These are phyloP conservation scores for Hyphodiscus hymeniophilus DNA, from an alignment of 495 filamentous ascomycete genomes.

Conservation along the genomic window DNA sequence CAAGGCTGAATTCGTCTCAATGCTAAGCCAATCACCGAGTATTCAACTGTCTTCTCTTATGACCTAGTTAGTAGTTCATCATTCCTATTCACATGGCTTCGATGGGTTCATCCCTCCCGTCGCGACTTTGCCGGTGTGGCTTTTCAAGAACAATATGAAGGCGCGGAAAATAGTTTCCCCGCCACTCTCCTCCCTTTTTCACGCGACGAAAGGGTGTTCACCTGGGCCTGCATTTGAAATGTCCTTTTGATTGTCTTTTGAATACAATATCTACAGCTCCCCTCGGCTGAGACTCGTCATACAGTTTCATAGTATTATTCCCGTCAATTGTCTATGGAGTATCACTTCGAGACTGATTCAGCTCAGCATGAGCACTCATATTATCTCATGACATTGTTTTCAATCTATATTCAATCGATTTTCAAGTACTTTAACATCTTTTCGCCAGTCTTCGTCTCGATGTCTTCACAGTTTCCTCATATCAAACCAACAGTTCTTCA, in stretches of 20 bases:
- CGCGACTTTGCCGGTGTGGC: not conserved
- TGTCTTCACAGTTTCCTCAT: not conserved
- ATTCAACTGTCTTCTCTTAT: too few species aligned
- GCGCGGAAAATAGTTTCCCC: not conserved
- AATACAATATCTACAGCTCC: constrained; percentile 7
- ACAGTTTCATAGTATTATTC: constrained; percentile 1
- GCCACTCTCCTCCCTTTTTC: not conserved
- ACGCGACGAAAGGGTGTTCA: not conserved
- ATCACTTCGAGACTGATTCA: not conserved
- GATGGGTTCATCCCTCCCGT: too few species aligned
- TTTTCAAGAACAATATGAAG: constrained; percentile 11
- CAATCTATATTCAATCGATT: not conserved
- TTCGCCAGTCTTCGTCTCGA: not conserved
- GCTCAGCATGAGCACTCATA: not conserved
- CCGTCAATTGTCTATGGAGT: not conserved
- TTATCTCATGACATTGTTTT: constrained; percentile 3
- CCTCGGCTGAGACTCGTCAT: not conserved
- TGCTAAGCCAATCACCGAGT: too few species aligned
- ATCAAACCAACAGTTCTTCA: not conserved
- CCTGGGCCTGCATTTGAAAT: too few species aligned
- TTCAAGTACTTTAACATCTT: constrained; percentile 2
- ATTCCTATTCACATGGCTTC: too few species aligned
- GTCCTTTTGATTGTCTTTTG: not conserved
- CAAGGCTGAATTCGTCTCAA: too few species aligned
- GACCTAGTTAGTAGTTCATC: too few species aligned